phyloP scores from a whole-genome alignment of 2,329 filamentous ascomycete species.

The Hypoxylon sp. region DNA sequence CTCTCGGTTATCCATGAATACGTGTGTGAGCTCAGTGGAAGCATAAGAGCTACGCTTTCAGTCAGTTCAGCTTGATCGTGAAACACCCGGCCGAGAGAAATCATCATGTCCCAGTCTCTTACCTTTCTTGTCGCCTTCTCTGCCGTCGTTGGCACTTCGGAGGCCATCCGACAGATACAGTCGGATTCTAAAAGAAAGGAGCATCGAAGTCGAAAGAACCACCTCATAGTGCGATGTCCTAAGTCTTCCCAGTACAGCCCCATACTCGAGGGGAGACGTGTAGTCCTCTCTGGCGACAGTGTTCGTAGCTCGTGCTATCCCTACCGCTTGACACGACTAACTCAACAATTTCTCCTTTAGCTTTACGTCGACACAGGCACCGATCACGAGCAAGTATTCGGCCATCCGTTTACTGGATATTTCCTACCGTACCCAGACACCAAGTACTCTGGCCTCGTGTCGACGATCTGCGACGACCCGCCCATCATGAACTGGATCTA shows the following conservation, averaged over 20 bases:
- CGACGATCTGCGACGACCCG: constrained; percentile 56
- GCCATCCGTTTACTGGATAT: constrained; percentile 64
- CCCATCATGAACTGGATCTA: constrained; percentile 61
- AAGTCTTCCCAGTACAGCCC: constrained; percentile 55
- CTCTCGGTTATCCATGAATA: constrained; percentile 27
- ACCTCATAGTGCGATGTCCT: constrained; percentile 55
- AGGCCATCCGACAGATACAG: constrained; percentile 57
- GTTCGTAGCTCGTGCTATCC: constrained; percentile 35
- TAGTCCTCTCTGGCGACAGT: constrained; percentile 55
- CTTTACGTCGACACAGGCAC: constrained; percentile 58
- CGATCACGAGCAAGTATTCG: constrained; percentile 44
- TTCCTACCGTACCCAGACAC: constrained; percentile 63
- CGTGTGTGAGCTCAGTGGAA: constrained; percentile 11
- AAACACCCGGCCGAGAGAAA: constrained; percentile 7
- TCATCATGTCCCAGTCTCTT: constrained; percentile 39
- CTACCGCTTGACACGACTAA: neutral
- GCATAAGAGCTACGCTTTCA: constrained; percentile 21
- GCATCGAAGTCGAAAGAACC: constrained; percentile 57
- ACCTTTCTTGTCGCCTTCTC: constrained; percentile 51
- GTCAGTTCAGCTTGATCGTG: constrained; percentile 7
- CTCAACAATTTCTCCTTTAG: constrained; percentile 32
- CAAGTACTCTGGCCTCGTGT: constrained; percentile 54
- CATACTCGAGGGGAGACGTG: constrained; percentile 53
- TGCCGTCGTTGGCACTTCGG: constrained; percentile 55
- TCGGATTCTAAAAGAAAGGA: constrained; percentile 56